Conservation (phyloP, 257 asterid genomes). For the Handroanthus guayacan region DNA sequence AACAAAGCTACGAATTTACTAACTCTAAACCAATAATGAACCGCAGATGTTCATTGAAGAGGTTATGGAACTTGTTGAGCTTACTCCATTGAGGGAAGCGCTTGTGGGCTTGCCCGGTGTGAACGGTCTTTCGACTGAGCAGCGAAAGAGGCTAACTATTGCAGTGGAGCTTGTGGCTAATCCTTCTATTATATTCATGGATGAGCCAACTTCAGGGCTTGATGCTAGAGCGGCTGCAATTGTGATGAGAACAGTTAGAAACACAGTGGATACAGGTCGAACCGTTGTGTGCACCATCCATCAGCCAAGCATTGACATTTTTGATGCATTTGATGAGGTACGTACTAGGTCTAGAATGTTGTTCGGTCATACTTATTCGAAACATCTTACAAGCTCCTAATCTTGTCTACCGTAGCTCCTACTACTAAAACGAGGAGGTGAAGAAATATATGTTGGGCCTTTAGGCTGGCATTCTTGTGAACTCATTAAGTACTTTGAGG, state of each 20-base stretch:
- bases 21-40: conserved; percentile 3
- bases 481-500: conserved; percentile 84
- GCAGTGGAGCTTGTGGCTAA: conserved; percentile 96
- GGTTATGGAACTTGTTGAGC: conserved; percentile 85
- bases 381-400: too few relatives aligned
- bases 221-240: conserved; percentile 98
- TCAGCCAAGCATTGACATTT: conserved; percentile 92
- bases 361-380: too few relatives aligned
- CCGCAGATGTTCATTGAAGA: conserved; percentile 80
- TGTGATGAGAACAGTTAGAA: conserved; percentile 93
- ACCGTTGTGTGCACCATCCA: conserved; percentile 95
- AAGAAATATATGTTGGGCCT: conserved; percentile 83
- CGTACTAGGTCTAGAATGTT: background rate
- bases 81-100: conserved; percentile 60
- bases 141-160: conserved; percentile 81
- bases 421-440: conserved; percentile 85
- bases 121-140: conserved; percentile 87
- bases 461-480: conserved; percentile 67
- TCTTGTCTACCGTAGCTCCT: conserved; percentile 55
- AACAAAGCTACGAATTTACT: background rate
- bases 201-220: conserved; percentile 94
- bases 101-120: conserved; percentile 88
- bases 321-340: conserved; percentile 97
- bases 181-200: conserved; percentile 96
- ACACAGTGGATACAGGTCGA: conserved; percentile 90